Evolutionary conservation across 768 basidiomycete genomes (phyloP).

Genomic region (Lyophyllum semitale): DNA sequence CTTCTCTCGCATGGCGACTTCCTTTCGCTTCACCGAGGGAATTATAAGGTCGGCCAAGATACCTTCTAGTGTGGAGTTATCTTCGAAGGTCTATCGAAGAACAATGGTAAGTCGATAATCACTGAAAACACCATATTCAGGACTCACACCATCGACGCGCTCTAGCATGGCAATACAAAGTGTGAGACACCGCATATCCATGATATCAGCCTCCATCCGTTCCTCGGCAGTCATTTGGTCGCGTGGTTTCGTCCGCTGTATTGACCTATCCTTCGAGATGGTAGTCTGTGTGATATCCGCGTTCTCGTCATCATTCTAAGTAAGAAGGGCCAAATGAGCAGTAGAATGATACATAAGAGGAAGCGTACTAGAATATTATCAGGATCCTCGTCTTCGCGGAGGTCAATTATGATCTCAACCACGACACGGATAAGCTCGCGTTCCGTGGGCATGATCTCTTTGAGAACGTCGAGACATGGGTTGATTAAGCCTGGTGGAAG

Average conservation of each 20-base stretch:
- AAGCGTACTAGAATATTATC: conserved; percentile 29
- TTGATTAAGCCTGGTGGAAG: conserved; percentile 82
- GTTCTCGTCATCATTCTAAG: conserved; percentile 25
- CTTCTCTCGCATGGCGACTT: conserved; percentile 76
- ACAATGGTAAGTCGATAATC: conserved; percentile 16
- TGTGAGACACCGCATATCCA: conserved; percentile 80
- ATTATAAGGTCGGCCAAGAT: conserved; percentile 86
- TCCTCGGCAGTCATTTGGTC: conserved; percentile 66
- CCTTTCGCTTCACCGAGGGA: conserved; percentile 88
- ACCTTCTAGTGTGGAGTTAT: conserved; percentile 79
- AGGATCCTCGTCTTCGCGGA: conserved; percentile 49
- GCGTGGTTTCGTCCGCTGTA: conserved; percentile 48
- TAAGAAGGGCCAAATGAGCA: not conserved
- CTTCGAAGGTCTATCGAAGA: conserved; percentile 67
- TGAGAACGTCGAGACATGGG: conserved; percentile 82
- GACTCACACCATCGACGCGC: conserved; percentile 82
- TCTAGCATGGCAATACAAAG: conserved; percentile 89
- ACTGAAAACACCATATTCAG: conserved; percentile 16
- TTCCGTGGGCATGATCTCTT: conserved; percentile 81
- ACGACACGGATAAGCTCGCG: conserved; percentile 86
- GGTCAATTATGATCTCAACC: conserved; percentile 81
- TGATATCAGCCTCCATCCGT: conserved; percentile 61
- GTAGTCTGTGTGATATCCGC: conserved; percentile 28
- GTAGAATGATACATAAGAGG: not conserved
- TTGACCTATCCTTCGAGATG: conserved; percentile 28